phyloP scores from a whole-genome alignment of 495 filamentous ascomycete genomes.

The Xylaria castorea region DNA sequence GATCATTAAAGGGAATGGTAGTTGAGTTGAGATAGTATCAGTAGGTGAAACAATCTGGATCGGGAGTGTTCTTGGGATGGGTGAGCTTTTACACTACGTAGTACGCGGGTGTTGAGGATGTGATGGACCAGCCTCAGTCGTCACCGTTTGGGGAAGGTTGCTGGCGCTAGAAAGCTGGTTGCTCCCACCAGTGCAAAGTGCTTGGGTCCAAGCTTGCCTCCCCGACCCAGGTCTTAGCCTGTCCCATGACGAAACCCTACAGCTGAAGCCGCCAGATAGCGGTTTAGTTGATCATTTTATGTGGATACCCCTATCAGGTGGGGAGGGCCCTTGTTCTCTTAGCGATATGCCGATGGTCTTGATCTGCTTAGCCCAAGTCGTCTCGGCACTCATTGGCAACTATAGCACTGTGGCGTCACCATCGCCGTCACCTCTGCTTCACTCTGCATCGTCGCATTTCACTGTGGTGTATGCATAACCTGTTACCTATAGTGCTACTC shows the following conservation, averaged over 20 bases:
- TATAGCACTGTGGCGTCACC: background rate
- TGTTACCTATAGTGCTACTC: too few relatives aligned
- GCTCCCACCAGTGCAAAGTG: background rate
- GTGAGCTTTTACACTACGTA: constrained; percentile 3
- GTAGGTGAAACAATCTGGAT: background rate
- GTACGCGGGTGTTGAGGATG: background rate
- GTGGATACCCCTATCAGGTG: constrained; percentile 5
- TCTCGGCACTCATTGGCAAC: constrained; percentile 4
- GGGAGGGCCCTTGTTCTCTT: background rate
- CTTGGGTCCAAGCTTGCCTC: constrained; percentile 1
- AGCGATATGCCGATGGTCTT: background rate
- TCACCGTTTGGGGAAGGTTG: constrained; percentile 16
- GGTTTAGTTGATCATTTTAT: background rate
- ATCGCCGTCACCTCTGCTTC: background rate
- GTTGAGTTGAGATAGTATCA: background rate
- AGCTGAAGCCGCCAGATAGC: constrained; percentile 14
- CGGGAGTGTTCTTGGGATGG: background rate
- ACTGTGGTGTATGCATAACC: background rate
- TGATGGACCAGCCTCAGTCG: constrained; percentile 12
- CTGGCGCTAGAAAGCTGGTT: constrained; percentile 3
- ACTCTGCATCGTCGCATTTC: background rate
- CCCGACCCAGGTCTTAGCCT: background rate
- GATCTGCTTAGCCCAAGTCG: background rate
- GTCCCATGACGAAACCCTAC: constrained; percentile 30
- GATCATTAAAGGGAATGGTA: background rate